Evolutionary conservation across 495 filamentous ascomycete species (phyloP).

Genomic region (Aspergillus sparsus): DNA sequence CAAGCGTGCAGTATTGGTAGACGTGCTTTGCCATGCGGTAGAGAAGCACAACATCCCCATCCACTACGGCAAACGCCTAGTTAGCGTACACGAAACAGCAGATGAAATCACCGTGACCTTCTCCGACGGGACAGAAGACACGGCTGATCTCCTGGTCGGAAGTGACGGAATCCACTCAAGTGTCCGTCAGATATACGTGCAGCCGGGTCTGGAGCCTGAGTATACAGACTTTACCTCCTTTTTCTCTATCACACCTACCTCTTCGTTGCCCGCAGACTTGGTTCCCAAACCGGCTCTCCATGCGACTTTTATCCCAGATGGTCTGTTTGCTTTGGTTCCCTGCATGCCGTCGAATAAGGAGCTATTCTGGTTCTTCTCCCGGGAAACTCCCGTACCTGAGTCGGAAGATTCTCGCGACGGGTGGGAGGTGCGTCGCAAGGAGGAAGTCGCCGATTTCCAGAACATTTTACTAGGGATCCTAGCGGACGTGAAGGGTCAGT

Average conservation of each 20-base stretch:
- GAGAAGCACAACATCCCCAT: constrained; percentile 28
- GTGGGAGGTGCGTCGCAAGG: constrained; percentile 44
- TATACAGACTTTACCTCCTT: constrained; percentile 42
- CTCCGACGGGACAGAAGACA: constrained; percentile 31
- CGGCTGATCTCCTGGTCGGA: constrained; percentile 55
- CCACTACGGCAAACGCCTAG: constrained; percentile 26
- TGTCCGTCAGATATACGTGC: constrained; percentile 32
- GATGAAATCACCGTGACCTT: constrained; percentile 29
- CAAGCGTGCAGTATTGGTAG: constrained; percentile 31
- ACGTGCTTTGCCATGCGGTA: constrained; percentile 29
- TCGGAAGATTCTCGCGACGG: constrained; percentile 37
- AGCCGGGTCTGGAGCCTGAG: constrained; percentile 31
- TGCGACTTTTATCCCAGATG: constrained; percentile 46
- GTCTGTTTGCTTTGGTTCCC: constrained; percentile 50
- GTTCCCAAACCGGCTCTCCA: constrained; percentile 33
- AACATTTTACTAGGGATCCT: constrained; percentile 36
- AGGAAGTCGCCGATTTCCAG: constrained; percentile 40
- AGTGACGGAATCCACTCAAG: constrained; percentile 59
- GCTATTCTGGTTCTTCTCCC: constrained; percentile 34
- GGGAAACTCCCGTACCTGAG: constrained; percentile 23
- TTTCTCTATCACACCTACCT: constrained; percentile 43
- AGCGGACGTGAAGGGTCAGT: constrained; percentile 38
- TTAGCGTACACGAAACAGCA: constrained; percentile 19
- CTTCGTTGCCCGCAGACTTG: constrained; percentile 15
- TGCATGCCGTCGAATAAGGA: constrained; percentile 30